Evolutionary conservation across 2,329 filamentous ascomycete species (phyloP).

Genomic region (Akanthomyces uredinophilus): DNA sequence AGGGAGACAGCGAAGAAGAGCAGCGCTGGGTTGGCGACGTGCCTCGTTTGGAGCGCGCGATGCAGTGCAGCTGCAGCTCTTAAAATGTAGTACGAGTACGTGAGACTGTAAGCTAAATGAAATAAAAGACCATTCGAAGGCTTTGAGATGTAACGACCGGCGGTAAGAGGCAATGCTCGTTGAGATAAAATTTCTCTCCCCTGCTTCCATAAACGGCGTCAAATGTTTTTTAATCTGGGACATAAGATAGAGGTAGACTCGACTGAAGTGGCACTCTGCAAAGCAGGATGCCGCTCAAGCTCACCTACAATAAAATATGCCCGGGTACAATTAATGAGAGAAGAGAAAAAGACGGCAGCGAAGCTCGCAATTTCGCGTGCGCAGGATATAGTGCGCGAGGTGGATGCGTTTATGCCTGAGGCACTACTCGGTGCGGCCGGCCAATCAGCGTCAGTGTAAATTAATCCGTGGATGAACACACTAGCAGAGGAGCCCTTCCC

Average conservation of each 20-base stretch:
- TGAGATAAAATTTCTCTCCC: constrained; percentile 52
- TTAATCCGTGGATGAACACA: constrained; percentile 32
- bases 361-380: constrained; percentile 11
- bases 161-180: constrained; percentile 67
- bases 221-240: constrained; percentile 49
- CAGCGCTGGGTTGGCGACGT: constrained; percentile 81
- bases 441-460: constrained; percentile 42
- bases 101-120: background rate
- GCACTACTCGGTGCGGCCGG: constrained; percentile 23
- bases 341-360: constrained; percentile 35
- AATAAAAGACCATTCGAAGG: background rate
- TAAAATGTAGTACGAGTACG: constrained; percentile 35
- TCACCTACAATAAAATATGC: constrained; percentile 69
- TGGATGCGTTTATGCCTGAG: constrained; percentile 30
- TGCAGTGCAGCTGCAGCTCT: constrained; percentile 96
- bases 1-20: constrained; percentile 67
- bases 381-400: constrained; percentile 13
- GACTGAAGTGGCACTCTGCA: constrained; percentile 43
- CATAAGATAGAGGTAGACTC: constrained; percentile 71
- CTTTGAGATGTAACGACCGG: constrained; percentile 59
- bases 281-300: constrained; percentile 46
- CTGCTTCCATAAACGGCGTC: constrained; percentile 69
- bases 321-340: constrained; percentile 56
- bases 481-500: constrained; percentile 35
- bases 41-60: constrained; percentile 67